Evolutionary conservation across 2,329 filamentous ascomycete genomes (phyloP).

Genomic region (Samsoniella hepiali): DNA sequence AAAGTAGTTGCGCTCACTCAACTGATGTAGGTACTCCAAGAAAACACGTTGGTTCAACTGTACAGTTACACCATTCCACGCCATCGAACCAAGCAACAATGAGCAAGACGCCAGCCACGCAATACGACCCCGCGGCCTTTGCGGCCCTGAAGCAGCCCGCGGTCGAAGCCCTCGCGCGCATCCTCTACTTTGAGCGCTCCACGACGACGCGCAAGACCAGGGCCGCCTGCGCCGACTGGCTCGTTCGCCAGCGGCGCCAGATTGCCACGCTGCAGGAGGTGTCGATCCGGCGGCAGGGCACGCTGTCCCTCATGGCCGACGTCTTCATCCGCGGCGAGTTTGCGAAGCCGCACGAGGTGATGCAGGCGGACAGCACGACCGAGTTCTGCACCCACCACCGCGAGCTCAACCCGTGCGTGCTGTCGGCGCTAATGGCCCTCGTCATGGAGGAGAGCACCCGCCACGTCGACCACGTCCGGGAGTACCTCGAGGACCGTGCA

Average conservation of each 20-base stretch:
- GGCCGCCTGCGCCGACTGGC: conserved; percentile 1
- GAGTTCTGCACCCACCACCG: conserved; percentile 42
- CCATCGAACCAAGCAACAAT: background rate
- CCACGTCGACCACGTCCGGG: conserved; percentile 16
- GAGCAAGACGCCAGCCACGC: background rate
- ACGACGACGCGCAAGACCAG: background rate
- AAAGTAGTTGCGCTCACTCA: too few relatives aligned
- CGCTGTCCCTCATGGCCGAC: background rate
- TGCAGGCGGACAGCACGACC: conserved; percentile 28
- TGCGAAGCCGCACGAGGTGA: conserved; percentile 30
- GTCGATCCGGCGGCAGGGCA: background rate
- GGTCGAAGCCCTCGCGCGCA: conserved; percentile 8
- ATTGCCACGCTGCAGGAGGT: background rate
- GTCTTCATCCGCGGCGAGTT: conserved; percentile 31
- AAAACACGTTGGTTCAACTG: too few relatives aligned
- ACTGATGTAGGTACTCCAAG: too few relatives aligned
- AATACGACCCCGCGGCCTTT: background rate
- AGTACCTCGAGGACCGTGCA: background rate
- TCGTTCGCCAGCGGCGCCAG: background rate
- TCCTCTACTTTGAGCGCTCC: conserved; percentile 1
- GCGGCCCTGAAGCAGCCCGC: background rate
- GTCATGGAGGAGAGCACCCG: conserved; percentile 40
- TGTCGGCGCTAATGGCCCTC: conserved; percentile 43
- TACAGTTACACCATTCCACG: too few relatives aligned
- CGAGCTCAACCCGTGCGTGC: conserved; percentile 40